phyloP scores from a whole-genome alignment of 2,329 filamentous ascomycete species.

The Pyrenophora tritici-repentis region DNA sequence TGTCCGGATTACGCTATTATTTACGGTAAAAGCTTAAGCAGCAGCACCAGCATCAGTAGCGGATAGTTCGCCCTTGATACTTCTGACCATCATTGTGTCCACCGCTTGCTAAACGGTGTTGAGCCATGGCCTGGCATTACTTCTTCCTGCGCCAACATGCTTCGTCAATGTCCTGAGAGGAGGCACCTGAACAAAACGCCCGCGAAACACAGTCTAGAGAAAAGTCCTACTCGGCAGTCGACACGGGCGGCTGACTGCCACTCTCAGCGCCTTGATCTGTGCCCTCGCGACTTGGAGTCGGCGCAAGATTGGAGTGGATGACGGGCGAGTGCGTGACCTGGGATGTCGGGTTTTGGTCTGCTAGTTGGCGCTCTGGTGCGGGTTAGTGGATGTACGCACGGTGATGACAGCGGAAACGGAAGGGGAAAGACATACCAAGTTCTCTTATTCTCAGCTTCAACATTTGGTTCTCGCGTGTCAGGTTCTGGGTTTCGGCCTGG shows the following conservation, averaged over 20 bases:
- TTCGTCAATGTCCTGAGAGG: neutral
- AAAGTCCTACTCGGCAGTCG: slow-evolving; percentile 3
- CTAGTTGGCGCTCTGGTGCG: slow-evolving; percentile 42
- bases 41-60: no score
- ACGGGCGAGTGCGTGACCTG: slow-evolving; percentile 40
- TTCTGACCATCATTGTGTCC: no score
- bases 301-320: slow-evolving; percentile 33
- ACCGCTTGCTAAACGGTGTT: no score
- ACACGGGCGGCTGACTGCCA: slow-evolving; percentile 1
- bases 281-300: slow-evolving; percentile 23
- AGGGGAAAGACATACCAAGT: slow-evolving; percentile 57
- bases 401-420: neutral
- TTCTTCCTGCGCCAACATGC: slow-evolving; percentile 1
- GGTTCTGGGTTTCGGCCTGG: slow-evolving; percentile 78
- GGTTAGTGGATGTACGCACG: slow-evolving; percentile 2
- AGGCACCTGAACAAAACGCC: neutral
- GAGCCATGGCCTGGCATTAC: neutral
- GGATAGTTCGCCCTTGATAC: no score
- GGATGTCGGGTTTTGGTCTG: slow-evolving; percentile 38
- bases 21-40: no score
- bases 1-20: no score
- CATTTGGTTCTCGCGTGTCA: slow-evolving; percentile 83
- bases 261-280: slow-evolving; percentile 7
- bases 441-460: slow-evolving; percentile 74
- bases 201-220: neutral